Percentiles rank a stretch among this genome's conserved stretches.
Evolutionary conservation across 228 moss, liverwort and hornwort species (phyloP).

Genomic region (Sphagnum fallax): DNA sequence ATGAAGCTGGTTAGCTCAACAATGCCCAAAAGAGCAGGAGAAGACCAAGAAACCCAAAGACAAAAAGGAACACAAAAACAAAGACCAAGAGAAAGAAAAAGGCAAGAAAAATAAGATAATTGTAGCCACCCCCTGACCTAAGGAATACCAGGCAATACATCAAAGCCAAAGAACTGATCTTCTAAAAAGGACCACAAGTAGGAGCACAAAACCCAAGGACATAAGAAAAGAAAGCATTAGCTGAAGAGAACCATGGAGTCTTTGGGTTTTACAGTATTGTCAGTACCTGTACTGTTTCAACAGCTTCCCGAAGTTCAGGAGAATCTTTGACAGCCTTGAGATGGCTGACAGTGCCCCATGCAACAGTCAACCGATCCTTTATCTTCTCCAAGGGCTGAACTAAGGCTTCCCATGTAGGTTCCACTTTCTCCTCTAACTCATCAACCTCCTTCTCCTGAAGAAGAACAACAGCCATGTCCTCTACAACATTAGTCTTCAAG

Average conservation of each 20-base stretch:
- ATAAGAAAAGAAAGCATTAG: too few species aligned
- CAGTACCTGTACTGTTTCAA: slow-evolving; percentile 41
- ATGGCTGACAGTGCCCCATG: slow-evolving; percentile 54
- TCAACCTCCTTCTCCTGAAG: slow-evolving; percentile 29
- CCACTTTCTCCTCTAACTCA: slow-evolving; percentile 32
- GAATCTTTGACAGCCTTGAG: slow-evolving; percentile 57
- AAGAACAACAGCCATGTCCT: neutral
- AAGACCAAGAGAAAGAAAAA: neutral
- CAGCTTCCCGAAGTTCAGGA: slow-evolving; percentile 36
- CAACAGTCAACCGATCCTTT: slow-evolving; percentile 43
- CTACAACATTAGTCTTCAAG: neutral
- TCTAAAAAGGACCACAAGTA: neutral
- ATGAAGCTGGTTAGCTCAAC: too few species aligned
- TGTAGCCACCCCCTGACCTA: neutral
- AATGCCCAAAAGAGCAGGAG: too few species aligned
- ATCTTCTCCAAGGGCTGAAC: slow-evolving; percentile 51
- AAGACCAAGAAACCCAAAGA: too few species aligned
- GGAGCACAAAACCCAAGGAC: too few species aligned
- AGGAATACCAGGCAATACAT: neutral
- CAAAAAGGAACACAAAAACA: too few species aligned
- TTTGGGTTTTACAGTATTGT: too few species aligned
- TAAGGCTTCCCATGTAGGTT: slow-evolving; percentile 45
- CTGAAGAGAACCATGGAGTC: too few species aligned
- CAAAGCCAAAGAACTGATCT: neutral
- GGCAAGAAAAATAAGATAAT: neutral